phyloP scores from a whole-genome alignment of 305 asterid species.

The Fraxinus ornus region DNA sequence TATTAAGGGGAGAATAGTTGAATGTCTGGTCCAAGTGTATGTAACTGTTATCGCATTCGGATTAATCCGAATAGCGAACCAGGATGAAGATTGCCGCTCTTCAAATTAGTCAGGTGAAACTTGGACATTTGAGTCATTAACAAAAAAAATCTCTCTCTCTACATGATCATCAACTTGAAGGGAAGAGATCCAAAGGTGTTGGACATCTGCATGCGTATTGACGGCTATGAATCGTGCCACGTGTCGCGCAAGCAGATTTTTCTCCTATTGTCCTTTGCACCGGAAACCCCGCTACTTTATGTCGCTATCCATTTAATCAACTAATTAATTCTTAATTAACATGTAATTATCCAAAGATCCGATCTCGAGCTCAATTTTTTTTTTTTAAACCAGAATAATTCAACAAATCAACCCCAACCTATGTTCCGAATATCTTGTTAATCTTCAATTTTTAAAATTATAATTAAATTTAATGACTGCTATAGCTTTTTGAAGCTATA shows the following conservation, averaged over 20 bases:
- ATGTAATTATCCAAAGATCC: background rate
- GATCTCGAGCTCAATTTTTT: background rate
- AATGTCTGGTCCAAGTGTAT: too few relatives aligned
- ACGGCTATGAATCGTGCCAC: conserved; percentile 30
- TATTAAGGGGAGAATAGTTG: too few relatives aligned
- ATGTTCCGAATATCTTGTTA: background rate
- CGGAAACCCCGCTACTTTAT: conserved; percentile 73
- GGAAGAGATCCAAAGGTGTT: conserved; percentile 31
- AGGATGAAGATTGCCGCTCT: too few relatives aligned
- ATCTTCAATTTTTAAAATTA: background rate
- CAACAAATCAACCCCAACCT: background rate
- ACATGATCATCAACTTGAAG: conserved; percentile 5
- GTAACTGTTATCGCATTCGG: too few relatives aligned
- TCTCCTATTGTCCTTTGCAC: conserved; percentile 46
- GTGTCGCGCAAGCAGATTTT: conserved; percentile 43
- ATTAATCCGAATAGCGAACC: too few relatives aligned
- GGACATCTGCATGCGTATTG: conserved; percentile 26
- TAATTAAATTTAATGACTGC: background rate
- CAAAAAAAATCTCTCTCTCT: conserved; percentile 3
- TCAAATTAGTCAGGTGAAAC: too few relatives aligned
- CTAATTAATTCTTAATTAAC: background rate
- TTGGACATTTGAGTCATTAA: too few relatives aligned
- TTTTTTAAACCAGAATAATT: background rate
- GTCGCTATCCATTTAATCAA: conserved; percentile 40
- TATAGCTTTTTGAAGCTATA: background rate